These are phyloP conservation scores for Solanum peruvianum DNA, from an alignment of 257 asterid species.

Conservation along the genomic window DNA sequence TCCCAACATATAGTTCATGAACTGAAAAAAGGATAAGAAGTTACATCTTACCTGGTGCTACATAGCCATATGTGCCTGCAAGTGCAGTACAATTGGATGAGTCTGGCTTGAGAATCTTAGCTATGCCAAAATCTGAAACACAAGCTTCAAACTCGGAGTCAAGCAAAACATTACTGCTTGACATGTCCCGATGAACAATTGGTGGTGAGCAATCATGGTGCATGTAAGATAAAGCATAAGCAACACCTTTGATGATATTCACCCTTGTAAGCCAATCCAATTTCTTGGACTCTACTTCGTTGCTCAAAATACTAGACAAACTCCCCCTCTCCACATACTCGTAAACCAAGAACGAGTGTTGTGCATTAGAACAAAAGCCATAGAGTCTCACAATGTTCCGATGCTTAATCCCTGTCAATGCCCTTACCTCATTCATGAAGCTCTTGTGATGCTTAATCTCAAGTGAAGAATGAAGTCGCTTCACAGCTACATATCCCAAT, in stretches of 20 bases:
- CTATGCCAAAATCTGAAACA: conserved; percentile 7
- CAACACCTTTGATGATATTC: neutral
- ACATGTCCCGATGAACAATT: conserved; percentile 8
- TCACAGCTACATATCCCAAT: neutral
- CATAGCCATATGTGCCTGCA: conserved; percentile 11
- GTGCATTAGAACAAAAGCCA: neutral
- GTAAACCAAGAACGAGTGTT: conserved; percentile 6
- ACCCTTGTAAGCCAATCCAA: neutral
- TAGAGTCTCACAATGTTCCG: neutral
- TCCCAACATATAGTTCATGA: too few species aligned
- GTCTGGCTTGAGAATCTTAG: conserved; percentile 2
- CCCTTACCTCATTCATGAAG: neutral
- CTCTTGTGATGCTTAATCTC: neutral
- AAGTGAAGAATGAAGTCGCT: neutral
- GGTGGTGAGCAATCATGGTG: conserved; percentile 3
- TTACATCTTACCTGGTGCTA: neutral
- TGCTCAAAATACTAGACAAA: neutral
- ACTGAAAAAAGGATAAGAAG: neutral
- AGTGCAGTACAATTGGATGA: conserved; percentile 1
- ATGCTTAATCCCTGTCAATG: neutral
- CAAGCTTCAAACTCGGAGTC: neutral
- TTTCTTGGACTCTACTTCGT: neutral
- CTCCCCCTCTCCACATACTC: neutral
- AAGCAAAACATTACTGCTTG: neutral
- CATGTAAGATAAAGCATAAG: neutral